A percentile compares a stretch with the other conserved stretches of the same genome.
phyloP scores from a whole-genome alignment of 78 protist species.

The Polysphondylium violaceum region DNA sequence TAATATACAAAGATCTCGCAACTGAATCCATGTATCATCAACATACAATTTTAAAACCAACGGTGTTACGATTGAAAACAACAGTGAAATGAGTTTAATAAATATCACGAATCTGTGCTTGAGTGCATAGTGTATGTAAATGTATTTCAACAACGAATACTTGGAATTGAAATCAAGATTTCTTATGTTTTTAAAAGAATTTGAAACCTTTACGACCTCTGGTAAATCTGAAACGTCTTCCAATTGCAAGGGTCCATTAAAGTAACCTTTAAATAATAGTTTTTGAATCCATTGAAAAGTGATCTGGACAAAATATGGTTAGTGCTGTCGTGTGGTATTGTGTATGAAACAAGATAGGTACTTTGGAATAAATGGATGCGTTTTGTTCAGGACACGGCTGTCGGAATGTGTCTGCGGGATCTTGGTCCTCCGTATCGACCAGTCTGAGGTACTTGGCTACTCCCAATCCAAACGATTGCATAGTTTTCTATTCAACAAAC shows the following conservation, averaged over 20 bases:
- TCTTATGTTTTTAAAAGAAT: neutral
- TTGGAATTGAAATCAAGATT: neutral
- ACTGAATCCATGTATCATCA: too few relatives aligned
- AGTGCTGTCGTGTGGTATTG: too few relatives aligned
- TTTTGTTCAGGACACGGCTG: conserved; percentile 10
- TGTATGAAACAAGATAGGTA: too few relatives aligned
- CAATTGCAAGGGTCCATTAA: conserved; percentile 22
- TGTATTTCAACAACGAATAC: conserved; percentile 25
- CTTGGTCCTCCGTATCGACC: neutral
- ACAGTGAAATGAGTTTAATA: neutral
- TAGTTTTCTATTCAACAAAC: too few relatives aligned
- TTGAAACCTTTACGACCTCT: neutral
- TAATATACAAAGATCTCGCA: too few relatives aligned
- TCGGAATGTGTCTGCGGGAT: neutral
- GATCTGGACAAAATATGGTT: too few relatives aligned
- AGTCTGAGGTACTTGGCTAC: too few relatives aligned
- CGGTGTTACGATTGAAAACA: conserved; percentile 29
- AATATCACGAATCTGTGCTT: neutral
- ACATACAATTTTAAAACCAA: conserved; percentile 30
- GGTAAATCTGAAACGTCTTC: conserved; percentile 30
- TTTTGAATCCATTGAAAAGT: conserved; percentile 20
- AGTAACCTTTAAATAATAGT: conserved; percentile 29
- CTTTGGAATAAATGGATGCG: neutral
- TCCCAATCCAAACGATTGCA: too few relatives aligned
- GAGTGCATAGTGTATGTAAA: conserved; percentile 16